These are phyloP conservation scores for Penicillium riverlandense DNA, from an alignment of 495 filamentous ascomycete species.

Conservation along the genomic window DNA sequence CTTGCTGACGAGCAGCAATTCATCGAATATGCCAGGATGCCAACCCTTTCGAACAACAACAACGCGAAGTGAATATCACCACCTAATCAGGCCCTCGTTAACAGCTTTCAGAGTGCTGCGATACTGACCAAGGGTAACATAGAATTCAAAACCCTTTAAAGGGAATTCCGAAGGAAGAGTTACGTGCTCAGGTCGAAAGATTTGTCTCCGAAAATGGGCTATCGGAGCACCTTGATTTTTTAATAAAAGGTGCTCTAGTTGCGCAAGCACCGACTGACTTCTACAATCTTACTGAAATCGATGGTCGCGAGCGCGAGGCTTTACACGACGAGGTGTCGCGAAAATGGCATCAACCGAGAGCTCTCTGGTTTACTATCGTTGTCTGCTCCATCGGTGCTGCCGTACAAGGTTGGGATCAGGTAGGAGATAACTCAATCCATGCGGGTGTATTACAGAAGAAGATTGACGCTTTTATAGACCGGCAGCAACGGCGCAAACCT, in stretches of 20 bases:
- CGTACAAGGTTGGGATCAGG: conserved; percentile 35
- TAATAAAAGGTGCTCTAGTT: background rate
- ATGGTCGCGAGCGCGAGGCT: background rate
- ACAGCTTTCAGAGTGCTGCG: background rate
- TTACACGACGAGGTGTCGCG: conserved; percentile 51
- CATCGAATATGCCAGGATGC: background rate
- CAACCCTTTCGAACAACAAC: background rate
- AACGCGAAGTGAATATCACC: background rate
- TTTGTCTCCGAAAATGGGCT: background rate
- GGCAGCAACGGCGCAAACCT: conserved; percentile 68
- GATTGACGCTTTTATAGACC: conserved; percentile 26
- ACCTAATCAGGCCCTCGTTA: no score
- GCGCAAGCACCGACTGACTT: background rate
- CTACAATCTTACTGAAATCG: background rate
- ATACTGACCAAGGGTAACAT: background rate
- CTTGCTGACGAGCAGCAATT: background rate
- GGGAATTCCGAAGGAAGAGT: background rate
- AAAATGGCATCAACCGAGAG: conserved; percentile 56
- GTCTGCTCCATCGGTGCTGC: conserved; percentile 66
- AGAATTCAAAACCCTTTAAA: background rate
- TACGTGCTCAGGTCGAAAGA: background rate
- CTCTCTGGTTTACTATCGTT: conserved; percentile 63
- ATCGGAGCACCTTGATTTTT: background rate
- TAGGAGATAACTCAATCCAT: conserved; percentile 18
- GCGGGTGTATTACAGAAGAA: no score